Evolutionary conservation across 768 basidiomycete species (phyloP).

Genomic region (Astraeus odoratus): DNA sequence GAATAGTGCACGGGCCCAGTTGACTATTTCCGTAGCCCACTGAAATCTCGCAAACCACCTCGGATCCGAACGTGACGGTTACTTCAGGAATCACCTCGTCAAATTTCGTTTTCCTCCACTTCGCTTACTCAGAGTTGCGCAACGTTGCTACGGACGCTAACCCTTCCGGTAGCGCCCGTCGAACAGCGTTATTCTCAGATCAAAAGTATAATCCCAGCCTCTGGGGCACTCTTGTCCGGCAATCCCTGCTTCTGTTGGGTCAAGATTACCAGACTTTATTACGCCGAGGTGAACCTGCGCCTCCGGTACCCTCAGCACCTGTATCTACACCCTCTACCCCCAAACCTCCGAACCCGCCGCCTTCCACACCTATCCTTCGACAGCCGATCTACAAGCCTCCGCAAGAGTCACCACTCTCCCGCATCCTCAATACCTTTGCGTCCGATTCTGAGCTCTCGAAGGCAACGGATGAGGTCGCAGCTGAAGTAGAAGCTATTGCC

Average conservation of each 20-base stretch:
- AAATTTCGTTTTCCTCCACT: constrained; percentile 47
- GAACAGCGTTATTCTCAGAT: constrained; percentile 58
- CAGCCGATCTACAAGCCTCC: constrained; percentile 34
- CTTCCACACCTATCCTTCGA: constrained; percentile 31
- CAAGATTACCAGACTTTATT: constrained; percentile 63
- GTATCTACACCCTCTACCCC: constrained; percentile 20
- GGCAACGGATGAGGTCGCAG: constrained; percentile 42
- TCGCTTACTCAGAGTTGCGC: constrained; percentile 60
- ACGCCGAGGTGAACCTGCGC: constrained; percentile 43
- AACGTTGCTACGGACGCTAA: constrained; percentile 41
- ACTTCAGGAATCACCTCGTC: constrained; percentile 58
- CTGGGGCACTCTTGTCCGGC: constrained; percentile 56
- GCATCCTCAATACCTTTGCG: constrained; percentile 49
- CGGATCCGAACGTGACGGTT: constrained; percentile 49
- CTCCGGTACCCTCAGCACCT: constrained; percentile 15
- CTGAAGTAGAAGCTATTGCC: constrained; percentile 20
- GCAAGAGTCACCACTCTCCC: constrained; percentile 43
- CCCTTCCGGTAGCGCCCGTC: constrained; percentile 33
- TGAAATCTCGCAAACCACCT: constrained; percentile 34
- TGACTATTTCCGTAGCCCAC: constrained; percentile 34
- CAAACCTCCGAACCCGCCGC: constrained; percentile 24
- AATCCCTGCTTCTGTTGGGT: constrained; percentile 55
- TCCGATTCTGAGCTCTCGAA: constrained; percentile 52
- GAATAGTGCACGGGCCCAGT: constrained; percentile 2
- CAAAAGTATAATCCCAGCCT: constrained; percentile 58